A percentile compares a stretch with the other conserved stretches of the same genome.
Evolutionary conservation across 1,284 basidiomycete genomes (phyloP).

Genomic region (Singerocomus rubriflavus): DNA sequence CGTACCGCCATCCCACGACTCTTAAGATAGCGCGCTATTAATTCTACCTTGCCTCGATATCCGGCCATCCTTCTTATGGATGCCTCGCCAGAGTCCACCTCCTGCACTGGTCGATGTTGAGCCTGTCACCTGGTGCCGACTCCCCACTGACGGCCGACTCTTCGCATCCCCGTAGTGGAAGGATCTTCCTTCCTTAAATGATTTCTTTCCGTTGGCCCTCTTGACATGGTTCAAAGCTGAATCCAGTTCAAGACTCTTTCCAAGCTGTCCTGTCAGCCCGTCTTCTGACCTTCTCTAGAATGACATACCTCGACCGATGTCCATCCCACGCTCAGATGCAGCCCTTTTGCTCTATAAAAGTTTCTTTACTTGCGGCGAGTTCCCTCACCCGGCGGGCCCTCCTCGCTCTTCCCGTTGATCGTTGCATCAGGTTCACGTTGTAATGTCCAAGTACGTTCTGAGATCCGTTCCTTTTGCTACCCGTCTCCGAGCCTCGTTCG

Average conservation of each 20-base stretch:
- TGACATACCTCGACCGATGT: neutral
- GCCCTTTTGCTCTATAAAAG: constrained; percentile 22
- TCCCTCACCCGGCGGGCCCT: neutral
- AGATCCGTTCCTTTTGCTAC: constrained; percentile 44
- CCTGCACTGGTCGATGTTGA: neutral
- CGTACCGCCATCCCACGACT: neutral
- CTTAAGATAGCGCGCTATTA: neutral
- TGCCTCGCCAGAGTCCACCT: neutral
- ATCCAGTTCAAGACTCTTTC: constrained; percentile 2
- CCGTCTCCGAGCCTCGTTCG: constrained; percentile 33
- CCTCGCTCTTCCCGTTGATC: neutral
- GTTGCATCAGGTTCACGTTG: neutral
- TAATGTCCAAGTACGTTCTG: constrained; percentile 31
- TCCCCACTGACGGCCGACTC: neutral
- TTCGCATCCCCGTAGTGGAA: neutral
- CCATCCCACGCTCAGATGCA: neutral
- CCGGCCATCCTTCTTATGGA: constrained; percentile 1
- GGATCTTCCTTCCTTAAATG: neutral
- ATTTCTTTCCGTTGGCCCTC: neutral
- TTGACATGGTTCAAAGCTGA: neutral
- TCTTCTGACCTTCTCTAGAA: neutral
- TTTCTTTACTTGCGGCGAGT: neutral
- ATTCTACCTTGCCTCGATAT: neutral
- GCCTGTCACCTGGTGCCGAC: neutral
- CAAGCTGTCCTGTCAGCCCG: neutral